Evolutionary conservation across 305 asterid species (phyloP), one percentile per base, ranked within the genome.

Genomic region (Fraxinus xanthoxyloides): DNA sequence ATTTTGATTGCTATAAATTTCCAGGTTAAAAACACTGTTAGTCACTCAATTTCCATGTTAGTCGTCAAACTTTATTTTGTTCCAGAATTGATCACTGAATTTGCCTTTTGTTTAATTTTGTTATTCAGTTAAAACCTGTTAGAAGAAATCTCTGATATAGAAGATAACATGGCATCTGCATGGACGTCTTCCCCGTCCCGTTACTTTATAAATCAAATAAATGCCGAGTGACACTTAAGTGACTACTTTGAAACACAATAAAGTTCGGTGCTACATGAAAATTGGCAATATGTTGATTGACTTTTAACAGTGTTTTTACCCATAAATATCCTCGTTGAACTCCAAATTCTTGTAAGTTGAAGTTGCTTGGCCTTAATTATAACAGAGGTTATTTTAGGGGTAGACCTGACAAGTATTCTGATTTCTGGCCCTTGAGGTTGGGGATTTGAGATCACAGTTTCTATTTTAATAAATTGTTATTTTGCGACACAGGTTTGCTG

Each of bases 401-500:
- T 4, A 67, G 38, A 12, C 74, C 28, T 38, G 36, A 13, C 32
- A 15, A 10, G 74, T 28, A 67, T 26, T 67, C 38, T 28, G 36
- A 67, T 67, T 5, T 67, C 38, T 67, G 74, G 35, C 21, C 21
- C 74, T 67, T 28, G 34, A 28, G 32, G 74, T n/a, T n/a, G 34
- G 15, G 72, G 32, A 63, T 67, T 67, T 28, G 17, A 67, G 74
- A 67, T 30, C 74, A 67, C 72, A 0, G n/a, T 30, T 67, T 67
- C 35, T 67, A 12, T 26, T 26, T 67, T 78, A 21, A 13, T 78
- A 65, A 82, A 80, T 21, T 30, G 19, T 70, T 15, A 12, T 83
- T 65, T 12, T 85, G 73, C 80, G 65, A 19, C 21, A 36, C 94
- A 95, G 99, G 97, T 90, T 65, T 95, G 99, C 82, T 95, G 98